phyloP scores from a whole-genome alignment of 1,284 basidiomycete genomes.

The Coniophora puteana region DNA sequence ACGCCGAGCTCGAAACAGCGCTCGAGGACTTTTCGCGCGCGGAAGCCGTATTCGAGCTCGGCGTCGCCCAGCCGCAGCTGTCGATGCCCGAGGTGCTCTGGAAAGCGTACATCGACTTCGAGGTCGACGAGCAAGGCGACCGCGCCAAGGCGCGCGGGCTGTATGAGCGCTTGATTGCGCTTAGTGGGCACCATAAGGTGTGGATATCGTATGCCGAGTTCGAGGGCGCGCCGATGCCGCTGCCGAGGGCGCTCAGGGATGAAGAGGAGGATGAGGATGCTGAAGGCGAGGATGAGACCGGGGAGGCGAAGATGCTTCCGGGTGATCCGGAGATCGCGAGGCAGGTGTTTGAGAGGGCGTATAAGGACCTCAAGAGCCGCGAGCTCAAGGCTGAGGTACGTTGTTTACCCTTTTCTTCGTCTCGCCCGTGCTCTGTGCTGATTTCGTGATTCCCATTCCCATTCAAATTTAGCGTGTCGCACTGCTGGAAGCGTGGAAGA shows the following conservation, averaged over 20 bases:
- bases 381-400: conserved; percentile 85
- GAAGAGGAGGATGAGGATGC: conserved; percentile 75
- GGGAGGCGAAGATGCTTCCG: conserved; percentile 60
- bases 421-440: conserved; percentile 7
- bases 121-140: conserved; percentile 87
- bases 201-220: conserved; percentile 83
- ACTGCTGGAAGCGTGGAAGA: conserved; percentile 90
- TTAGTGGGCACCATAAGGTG: conserved; percentile 94
- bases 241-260: conserved; percentile 64
- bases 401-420: conserved; percentile 7
- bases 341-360: conserved; percentile 80
- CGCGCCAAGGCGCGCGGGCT: conserved; percentile 81
- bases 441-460: no score
- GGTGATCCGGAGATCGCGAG: conserved; percentile 72
- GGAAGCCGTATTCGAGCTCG: conserved; percentile 94
- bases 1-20: conserved; percentile 91
- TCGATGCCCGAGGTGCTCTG: conserved; percentile 99
- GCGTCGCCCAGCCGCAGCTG: conserved; percentile 83
- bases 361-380: conserved; percentile 79
- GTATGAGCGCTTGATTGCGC: conserved; percentile 85
- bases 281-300: conserved; percentile 59
- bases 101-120: conserved; percentile 98
- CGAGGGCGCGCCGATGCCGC: conserved; percentile 65
- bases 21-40: conserved; percentile 91
- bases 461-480: conserved; percentile 65